phyloP scores from a whole-genome alignment of 495 filamentous ascomycete genomes.

The Neohortaea acidophila region DNA sequence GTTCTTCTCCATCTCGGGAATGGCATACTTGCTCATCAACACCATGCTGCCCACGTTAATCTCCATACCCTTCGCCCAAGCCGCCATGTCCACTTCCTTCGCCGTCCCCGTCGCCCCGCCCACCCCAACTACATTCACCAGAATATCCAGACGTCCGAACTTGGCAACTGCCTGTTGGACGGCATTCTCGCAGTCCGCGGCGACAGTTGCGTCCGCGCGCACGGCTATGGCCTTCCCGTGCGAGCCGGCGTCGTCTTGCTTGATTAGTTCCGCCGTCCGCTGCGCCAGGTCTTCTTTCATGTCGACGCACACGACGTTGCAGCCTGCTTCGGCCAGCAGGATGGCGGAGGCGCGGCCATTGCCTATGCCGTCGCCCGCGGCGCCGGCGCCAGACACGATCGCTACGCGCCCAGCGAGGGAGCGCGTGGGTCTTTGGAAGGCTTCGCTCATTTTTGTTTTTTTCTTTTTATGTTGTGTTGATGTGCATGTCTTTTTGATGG shows the following conservation, averaged over 20 bases:
- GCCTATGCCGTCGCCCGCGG: conserved; percentile 37
- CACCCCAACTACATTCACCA: conserved; percentile 40
- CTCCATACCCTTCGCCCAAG: conserved; percentile 38
- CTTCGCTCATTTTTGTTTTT: conserved; percentile 12
- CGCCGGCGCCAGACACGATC: conserved; percentile 46
- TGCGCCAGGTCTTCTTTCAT: conserved; percentile 32
- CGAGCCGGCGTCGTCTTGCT: conserved; percentile 13
- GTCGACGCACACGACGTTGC: conserved; percentile 40
- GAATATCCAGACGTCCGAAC: conserved; percentile 39
- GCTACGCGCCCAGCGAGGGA: conserved; percentile 34
- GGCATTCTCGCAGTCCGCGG: conserved; percentile 31
- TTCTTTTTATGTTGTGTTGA: not conserved
- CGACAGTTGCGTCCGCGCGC: conserved; percentile 35
- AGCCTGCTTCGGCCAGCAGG: conserved; percentile 40
- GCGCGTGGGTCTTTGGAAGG: conserved; percentile 14
- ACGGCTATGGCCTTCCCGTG: conserved; percentile 27
- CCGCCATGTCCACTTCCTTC: conserved; percentile 37
- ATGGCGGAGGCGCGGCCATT: conserved; percentile 45
- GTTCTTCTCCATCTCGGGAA: conserved; percentile 40
- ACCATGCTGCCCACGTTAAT: conserved; percentile 47
- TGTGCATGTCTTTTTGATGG: no score
- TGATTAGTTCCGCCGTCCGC: conserved; percentile 35
- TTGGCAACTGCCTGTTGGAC: conserved; percentile 27
- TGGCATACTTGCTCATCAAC: conserved; percentile 38
- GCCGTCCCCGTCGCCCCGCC: conserved; percentile 38